phyloP scores from a whole-genome alignment of 768 basidiomycete genomes.

The Termitomyces sp. region DNA sequence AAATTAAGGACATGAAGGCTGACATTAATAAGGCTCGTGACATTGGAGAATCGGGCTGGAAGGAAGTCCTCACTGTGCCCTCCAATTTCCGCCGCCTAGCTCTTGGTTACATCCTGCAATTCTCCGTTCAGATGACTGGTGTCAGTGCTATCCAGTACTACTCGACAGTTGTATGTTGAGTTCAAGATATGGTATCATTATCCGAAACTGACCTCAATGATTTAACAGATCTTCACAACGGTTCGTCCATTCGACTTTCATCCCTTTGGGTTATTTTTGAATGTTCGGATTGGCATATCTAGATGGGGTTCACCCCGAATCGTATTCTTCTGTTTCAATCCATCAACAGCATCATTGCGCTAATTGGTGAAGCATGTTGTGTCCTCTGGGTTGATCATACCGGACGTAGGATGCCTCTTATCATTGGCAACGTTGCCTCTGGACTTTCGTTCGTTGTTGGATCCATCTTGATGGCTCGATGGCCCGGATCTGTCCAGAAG shows the following conservation, averaged over 20 bases:
- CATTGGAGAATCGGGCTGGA: slow-evolving; percentile 36
- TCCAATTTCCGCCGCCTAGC: slow-evolving; percentile 42
- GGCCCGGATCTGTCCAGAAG: slow-evolving; percentile 38
- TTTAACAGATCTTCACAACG: slow-evolving; percentile 28
- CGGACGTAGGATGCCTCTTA: slow-evolving; percentile 33
- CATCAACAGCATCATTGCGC: slow-evolving; percentile 47
- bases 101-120: slow-evolving; percentile 44
- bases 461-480: slow-evolving; percentile 37
- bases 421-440: slow-evolving; percentile 34
- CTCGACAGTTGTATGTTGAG: slow-evolving; percentile 30
- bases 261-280: background rate
- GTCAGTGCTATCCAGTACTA: slow-evolving; percentile 54
- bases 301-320: slow-evolving; percentile 40
- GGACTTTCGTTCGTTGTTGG: slow-evolving; percentile 39
- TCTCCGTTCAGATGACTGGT: slow-evolving; percentile 59
- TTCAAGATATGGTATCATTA: background rate
- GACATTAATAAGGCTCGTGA: slow-evolving; percentile 27
- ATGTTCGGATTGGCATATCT: slow-evolving; percentile 15
- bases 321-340: slow-evolving; percentile 47
- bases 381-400: slow-evolving; percentile 38
- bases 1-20: slow-evolving; percentile 38
- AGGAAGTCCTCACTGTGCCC: slow-evolving; percentile 30
- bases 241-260: slow-evolving; percentile 14
- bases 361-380: slow-evolving; percentile 45
- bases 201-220: background rate